Evolutionary conservation across 2,329 filamentous ascomycete genomes (phyloP), one percentile per base, ranked within the genome.

Genomic region (Alternaria panax): DNA sequence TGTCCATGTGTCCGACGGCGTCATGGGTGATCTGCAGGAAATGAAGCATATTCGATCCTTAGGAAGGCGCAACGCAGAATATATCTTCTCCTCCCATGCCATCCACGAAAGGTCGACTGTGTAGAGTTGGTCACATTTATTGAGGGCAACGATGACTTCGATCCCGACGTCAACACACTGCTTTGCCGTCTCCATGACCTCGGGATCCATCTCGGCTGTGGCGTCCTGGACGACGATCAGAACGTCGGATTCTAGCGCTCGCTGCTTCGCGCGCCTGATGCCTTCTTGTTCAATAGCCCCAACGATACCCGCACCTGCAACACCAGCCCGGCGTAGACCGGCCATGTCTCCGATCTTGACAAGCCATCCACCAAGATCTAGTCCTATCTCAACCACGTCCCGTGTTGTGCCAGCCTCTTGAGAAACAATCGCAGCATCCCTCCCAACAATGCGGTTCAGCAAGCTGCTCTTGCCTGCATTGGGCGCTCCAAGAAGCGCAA

Each of bases 281-380:
- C 95, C 95, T 77, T 99, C 95, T 74, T 89, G 83, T 74, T 99
- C 95, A 25, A 99, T 85, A 9, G 85, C 82, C 0, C 93, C 92
- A 60, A 97, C 87, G 5, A 70, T 64, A 55, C 69, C 60, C 27
- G 69, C 55, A 50, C 68, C 66, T 18, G 62, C 67, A 60, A 75
- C 53, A 24, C 71, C 74, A 50, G 76, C 77, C 47, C 84, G 86
- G 50, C 93, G 85, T 67, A 99, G 87, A 1, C 95, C 95, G 20
- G 95, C 95, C 70, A 95, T 98, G 79, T 99, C 95, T 16, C 94
- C 93, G 73, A 99, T 89, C n/a, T 91, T 92, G 77, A 93, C 96
- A 50, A 96, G 87, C 80, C 91, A 99, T 0, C 95, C 95, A 0
- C 89, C 88, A 47, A 99, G 84, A 79, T 99, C 95, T 25, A 99